A percentile compares a stretch with the other conserved stretches of the same genome.
These are phyloP conservation scores for Guadua angustifolia DNA, from an alignment of 176 grass and related monocot species.

Conservation along the genomic window DNA sequence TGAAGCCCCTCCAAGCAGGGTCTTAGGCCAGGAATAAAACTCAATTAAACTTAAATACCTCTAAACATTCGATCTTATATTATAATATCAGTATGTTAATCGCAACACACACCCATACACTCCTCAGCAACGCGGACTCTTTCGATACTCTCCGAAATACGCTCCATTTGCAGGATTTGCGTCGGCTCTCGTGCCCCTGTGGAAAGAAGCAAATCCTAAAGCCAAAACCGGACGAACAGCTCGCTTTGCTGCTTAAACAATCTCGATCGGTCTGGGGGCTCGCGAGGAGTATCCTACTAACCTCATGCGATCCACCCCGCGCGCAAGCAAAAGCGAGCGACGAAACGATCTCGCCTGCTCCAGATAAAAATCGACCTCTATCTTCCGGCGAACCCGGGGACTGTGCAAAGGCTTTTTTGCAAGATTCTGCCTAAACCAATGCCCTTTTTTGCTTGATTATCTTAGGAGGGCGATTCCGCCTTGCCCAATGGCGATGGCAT, in stretches of 20 bases:
- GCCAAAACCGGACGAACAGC: conserved; percentile 9
- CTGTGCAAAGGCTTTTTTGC: conserved; percentile 40
- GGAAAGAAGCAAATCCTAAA: conserved; percentile 46
- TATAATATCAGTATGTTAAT: too few relatives aligned
- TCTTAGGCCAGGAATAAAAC: too few relatives aligned
- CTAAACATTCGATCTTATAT: too few relatives aligned
- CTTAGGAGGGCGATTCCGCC: conserved; percentile 31
- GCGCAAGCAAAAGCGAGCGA: conserved; percentile 10
- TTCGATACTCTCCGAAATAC: too few relatives aligned
- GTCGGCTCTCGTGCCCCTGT: not conserved
- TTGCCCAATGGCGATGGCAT: conserved; percentile 27
- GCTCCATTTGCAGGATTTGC: not conserved
- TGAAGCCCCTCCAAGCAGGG: too few relatives aligned
- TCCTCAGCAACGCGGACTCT: too few relatives aligned
- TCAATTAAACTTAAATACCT: too few relatives aligned
- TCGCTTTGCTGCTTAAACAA: conserved; percentile 24
- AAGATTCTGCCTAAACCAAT: conserved; percentile 50
- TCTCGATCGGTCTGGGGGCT: conserved; percentile 25
- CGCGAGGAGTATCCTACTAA: conserved; percentile 17
- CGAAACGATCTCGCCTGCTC: conserved; percentile 8
- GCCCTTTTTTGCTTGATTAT: not conserved
- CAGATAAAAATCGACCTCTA: conserved; percentile 45
- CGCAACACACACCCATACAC: too few relatives aligned
- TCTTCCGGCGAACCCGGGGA: conserved; percentile 27
- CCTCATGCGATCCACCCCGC: conserved; percentile 38